A percentile compares a stretch with the other conserved stretches of the same genome.
phyloP scores from a whole-genome alignment of 768 basidiomycete genomes.

The Termitomyces sp. region DNA sequence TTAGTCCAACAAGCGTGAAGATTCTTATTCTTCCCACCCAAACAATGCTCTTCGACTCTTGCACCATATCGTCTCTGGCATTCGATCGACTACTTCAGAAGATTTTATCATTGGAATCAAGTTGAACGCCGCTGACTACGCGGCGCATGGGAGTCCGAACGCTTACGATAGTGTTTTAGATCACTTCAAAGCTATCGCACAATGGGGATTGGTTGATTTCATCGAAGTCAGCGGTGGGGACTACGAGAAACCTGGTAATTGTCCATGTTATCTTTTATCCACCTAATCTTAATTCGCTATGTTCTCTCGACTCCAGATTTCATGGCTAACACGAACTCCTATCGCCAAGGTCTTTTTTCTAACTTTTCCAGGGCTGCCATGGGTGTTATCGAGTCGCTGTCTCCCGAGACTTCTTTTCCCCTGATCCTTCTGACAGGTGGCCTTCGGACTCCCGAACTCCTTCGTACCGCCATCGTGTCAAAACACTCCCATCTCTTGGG shows the following conservation, averaged over 20 bases:
- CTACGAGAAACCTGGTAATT: slow-evolving; percentile 74
- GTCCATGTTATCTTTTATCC: not conserved
- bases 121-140: slow-evolving; percentile 78
- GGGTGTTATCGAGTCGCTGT: slow-evolving; percentile 36
- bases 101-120: slow-evolving; percentile 79
- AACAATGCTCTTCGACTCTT: slow-evolving; percentile 56
- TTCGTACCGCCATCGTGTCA: slow-evolving; percentile 50
- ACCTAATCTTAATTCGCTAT: not conserved
- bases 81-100: slow-evolving; percentile 51
- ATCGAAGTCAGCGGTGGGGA: slow-evolving; percentile 88
- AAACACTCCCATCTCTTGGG: slow-evolving; percentile 75
- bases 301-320: slow-evolving; percentile 39
- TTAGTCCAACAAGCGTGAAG: slow-evolving; percentile 49
- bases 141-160: slow-evolving; percentile 26
- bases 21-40: slow-evolving; percentile 51
- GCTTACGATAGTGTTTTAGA: slow-evolving; percentile 47
- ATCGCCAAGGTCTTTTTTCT: slow-evolving; percentile 73
- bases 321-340: slow-evolving; percentile 28
- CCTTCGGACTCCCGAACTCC: slow-evolving; percentile 55
- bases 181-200: slow-evolving; percentile 59
- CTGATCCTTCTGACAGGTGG: slow-evolving; percentile 82
- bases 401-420: slow-evolving; percentile 37
- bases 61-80: slow-evolving; percentile 49
- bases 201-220: slow-evolving; percentile 72
- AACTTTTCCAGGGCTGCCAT: slow-evolving; percentile 62